Base-by-base conservation (phyloP, 208 protist species). In the Trypanosoma melophagium region DNA sequence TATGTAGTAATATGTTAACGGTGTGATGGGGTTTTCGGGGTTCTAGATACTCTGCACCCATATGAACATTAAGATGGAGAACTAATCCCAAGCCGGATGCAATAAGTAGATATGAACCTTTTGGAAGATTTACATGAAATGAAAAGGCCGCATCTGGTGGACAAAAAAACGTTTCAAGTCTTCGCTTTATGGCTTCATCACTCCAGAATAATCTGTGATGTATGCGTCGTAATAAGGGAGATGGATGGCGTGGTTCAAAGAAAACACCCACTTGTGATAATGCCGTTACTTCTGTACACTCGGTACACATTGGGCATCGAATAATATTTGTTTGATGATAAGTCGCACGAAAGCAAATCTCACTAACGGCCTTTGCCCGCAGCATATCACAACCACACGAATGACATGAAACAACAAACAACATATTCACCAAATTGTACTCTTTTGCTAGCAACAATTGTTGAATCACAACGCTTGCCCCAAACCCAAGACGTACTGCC, bases 371-470 rank as follows among this genome's bases (percentile, higher is more conserved):
- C 8, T 59, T 57, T 45, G 78, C 81, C 66, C 80, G 83, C 7
- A 75, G 60, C 61, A 94, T 83, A 67, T 94, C 85, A 64, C 77
- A 90, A 1, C 77, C 86, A 62, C 89, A 94, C 16, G 89, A 94
- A 47, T 71, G 71, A 76, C 89, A 94, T 51, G 66, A 60, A 50
- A 94, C 62, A 53, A 89, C 86, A 77, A 92, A 92, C 25, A 52
- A 35, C 52, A 94, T 72, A 28, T 66, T 69, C 60, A 94, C 73
- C 65, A 82, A 84, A 17, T 69, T 51, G 53, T 69, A 71, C 66
- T 92, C 79, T 17, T 89, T 86, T 19, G 78, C 89, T 1, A 95
- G 77, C 0, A 95, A 74, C 17, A 95, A 72, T 71, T 95, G 89
- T 53, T 89, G 80, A 31, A 90, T 77, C 14, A 95, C 89, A 45